Evolutionary conservation across 495 filamentous ascomycete species (phyloP).

Genomic region (Eremomyces bilateralis): DNA sequence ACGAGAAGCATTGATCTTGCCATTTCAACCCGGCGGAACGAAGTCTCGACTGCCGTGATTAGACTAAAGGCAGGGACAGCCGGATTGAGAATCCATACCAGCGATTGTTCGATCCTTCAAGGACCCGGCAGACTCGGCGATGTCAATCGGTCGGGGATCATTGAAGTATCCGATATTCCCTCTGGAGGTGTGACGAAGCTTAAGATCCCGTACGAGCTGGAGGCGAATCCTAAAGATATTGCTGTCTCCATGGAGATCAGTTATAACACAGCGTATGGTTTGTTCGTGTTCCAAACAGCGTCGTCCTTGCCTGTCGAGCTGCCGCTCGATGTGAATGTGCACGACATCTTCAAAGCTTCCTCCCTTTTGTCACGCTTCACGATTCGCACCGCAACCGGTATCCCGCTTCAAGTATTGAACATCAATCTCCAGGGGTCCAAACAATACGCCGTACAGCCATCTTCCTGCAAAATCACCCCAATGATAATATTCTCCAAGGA

Average conservation of each 20-base stretch:
- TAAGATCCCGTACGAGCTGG: slow-evolving; percentile 64
- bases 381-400: slow-evolving; percentile 50
- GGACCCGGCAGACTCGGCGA: no score
- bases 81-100: slow-evolving; percentile 62
- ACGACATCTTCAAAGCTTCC: slow-evolving; percentile 77
- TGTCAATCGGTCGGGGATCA: slow-evolving; percentile 37
- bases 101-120: slow-evolving; percentile 28
- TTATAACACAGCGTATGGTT: slow-evolving; percentile 54
- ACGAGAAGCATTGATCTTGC: slow-evolving; percentile 55
- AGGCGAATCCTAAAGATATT: slow-evolving; percentile 51
- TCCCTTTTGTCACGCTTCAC: slow-evolving; percentile 76
- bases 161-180: slow-evolving; percentile 38
- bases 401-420: slow-evolving; percentile 51
- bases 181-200: slow-evolving; percentile 29
- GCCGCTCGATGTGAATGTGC: slow-evolving; percentile 84
- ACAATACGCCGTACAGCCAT: slow-evolving; percentile 41
- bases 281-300: slow-evolving; percentile 45
- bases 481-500: slow-evolving; percentile 58
- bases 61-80: slow-evolving; percentile 65
- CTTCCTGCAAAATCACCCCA: slow-evolving; percentile 24
- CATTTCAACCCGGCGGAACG: slow-evolving; percentile 55
- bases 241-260: slow-evolving; percentile 52
- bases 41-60: slow-evolving; percentile 43
- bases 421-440: slow-evolving; percentile 50
- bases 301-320: slow-evolving; percentile 44